Evolutionary conservation across 2,329 filamentous ascomycete species (phyloP).

Genomic region (Aaosphaeria pasadenensis): DNA sequence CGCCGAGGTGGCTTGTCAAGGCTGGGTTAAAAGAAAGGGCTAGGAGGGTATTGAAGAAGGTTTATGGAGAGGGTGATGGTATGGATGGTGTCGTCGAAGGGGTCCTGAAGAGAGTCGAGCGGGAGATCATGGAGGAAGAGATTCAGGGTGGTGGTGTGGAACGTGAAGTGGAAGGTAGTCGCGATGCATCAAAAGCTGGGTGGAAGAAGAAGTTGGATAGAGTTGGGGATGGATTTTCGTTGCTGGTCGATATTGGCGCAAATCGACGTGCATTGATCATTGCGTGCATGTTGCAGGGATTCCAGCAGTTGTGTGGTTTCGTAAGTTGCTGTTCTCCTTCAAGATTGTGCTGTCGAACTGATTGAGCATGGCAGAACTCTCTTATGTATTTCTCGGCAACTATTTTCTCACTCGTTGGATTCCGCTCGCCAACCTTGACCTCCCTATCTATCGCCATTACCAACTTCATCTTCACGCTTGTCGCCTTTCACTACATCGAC

Average conservation of each 20-base stretch:
- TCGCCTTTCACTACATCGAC: slow-evolving; percentile 46
- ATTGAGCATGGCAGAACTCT: slow-evolving; percentile 32
- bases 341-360: background rate
- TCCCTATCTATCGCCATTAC: slow-evolving; percentile 44
- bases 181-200: slow-evolving; percentile 18
- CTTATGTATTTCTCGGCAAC: slow-evolving; percentile 50
- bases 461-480: slow-evolving; percentile 47
- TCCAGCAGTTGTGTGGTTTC: slow-evolving; percentile 78
- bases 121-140: slow-evolving; percentile 70
- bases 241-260: slow-evolving; percentile 41
- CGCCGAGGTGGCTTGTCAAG: slow-evolving; percentile 81
- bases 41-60: slow-evolving; percentile 59
- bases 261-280: slow-evolving; percentile 77
- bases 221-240: slow-evolving; percentile 55
- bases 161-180: background rate
- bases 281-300: slow-evolving; percentile 79
- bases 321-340: slow-evolving; percentile 18
- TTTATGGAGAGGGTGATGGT: slow-evolving; percentile 55
- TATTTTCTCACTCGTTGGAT: slow-evolving; percentile 47
- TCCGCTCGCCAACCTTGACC: slow-evolving; percentile 44
- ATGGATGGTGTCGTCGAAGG: slow-evolving; percentile 51
- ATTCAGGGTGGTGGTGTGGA: slow-evolving; percentile 37
- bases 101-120: slow-evolving; percentile 67
- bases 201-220: slow-evolving; percentile 41
- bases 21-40: slow-evolving; percentile 62